Evolutionary conservation across 306 rosid species (phyloP).

Genomic region (Cucumis cinereus): DNA sequence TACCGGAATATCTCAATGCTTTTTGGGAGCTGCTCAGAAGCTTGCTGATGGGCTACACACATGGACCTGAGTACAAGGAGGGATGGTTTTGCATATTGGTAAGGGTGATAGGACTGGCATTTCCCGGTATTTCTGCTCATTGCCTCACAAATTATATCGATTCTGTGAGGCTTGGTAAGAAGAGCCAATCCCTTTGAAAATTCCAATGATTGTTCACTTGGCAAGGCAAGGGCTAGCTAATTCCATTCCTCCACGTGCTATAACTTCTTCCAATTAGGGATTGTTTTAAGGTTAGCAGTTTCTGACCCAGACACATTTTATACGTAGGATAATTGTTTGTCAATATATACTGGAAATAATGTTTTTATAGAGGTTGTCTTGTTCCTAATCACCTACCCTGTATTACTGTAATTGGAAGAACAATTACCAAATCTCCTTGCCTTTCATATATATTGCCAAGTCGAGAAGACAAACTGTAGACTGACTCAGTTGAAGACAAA

Average conservation of each 20-base stretch:
- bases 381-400: neutral
- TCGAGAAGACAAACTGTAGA: neutral
- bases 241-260: neutral
- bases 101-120: slow-evolving; percentile 40
- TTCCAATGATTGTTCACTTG: neutral
- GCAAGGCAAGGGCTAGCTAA: neutral
- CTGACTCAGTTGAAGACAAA: neutral
- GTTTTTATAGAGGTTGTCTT: neutral
- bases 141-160: slow-evolving; percentile 42
- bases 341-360: neutral
- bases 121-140: slow-evolving; percentile 68
- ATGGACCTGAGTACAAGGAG: slow-evolving; percentile 53
- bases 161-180: slow-evolving; percentile 47
- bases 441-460: neutral
- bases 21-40: slow-evolving; percentile 61
- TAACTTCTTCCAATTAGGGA: neutral
- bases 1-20: slow-evolving; percentile 43
- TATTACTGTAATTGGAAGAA: neutral
- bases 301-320: neutral
- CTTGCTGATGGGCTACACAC: slow-evolving; percentile 33
- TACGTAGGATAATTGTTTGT: neutral
- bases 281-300: neutral
- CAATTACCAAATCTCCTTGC: neutral
- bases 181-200: slow-evolving; percentile 2
- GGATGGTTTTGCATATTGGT: slow-evolving; percentile 41